These are phyloP conservation scores for Neonectria ditissima DNA, from an alignment of 2,329 filamentous ascomycete species.

Conservation along the genomic window DNA sequence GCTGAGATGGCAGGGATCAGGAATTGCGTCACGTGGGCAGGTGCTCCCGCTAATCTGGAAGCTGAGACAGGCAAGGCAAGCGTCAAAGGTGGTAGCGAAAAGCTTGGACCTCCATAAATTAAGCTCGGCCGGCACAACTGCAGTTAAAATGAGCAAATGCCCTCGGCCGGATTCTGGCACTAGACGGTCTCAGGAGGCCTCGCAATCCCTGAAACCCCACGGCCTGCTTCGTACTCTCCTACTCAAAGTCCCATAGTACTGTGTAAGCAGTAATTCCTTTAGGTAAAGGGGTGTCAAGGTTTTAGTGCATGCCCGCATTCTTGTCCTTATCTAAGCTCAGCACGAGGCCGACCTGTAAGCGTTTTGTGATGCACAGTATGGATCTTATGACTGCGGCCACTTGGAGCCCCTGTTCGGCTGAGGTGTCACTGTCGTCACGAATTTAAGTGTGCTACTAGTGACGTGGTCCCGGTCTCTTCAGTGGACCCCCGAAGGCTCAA, in stretches of 20 bases:
- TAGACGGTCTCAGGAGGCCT: slow-evolving; percentile 26
- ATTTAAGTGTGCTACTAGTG: slow-evolving; percentile 3
- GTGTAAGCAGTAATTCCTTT: neutral
- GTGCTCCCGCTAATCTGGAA: neutral
- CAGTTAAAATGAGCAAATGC: slow-evolving; percentile 4
- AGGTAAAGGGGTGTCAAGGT: neutral
- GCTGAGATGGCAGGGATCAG: neutral
- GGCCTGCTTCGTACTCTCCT: neutral
- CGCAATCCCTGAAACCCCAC: neutral
- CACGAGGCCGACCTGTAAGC: neutral
- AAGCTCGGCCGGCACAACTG: neutral
- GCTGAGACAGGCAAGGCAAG: neutral
- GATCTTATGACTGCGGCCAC: neutral
- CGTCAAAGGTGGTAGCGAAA: neutral
- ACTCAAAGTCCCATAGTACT: neutral
- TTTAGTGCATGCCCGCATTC: neutral
- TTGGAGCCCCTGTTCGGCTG: slow-evolving; percentile 33
- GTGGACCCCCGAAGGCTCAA: slow-evolving; percentile 17
- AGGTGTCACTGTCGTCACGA: neutral
- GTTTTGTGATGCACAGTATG: too few species aligned
- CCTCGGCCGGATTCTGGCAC: slow-evolving; percentile 8
- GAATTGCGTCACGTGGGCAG: slow-evolving; percentile 9
- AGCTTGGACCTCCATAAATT: slow-evolving; percentile 6
- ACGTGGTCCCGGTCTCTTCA: slow-evolving; percentile 17
- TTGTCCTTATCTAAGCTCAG: neutral